These are phyloP conservation scores for Aspergillus cristatus DNA, from an alignment of 495 filamentous ascomycete species.

Conservation along the genomic window DNA sequence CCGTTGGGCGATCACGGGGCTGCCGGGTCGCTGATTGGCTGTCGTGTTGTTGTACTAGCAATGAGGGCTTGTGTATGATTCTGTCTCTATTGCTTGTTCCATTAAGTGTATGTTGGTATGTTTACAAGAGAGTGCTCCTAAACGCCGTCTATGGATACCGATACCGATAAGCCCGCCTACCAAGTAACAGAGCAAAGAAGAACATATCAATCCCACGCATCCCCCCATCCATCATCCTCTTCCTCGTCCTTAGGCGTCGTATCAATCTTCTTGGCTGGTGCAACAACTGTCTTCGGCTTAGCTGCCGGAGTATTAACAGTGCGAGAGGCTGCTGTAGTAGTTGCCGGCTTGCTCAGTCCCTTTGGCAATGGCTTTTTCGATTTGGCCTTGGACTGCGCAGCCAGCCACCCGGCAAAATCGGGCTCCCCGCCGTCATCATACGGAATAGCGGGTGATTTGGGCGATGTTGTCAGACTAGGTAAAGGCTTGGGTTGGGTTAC, in stretches of 20 bases:
- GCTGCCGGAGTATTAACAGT: constrained; percentile 28
- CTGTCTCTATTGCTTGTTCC: no score
- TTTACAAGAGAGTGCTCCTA: not conserved
- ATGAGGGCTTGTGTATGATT: no score
- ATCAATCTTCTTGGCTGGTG: constrained; percentile 37
- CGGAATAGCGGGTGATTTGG: constrained; percentile 30
- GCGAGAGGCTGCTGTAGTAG: constrained; percentile 16
- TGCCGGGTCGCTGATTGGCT: constrained; percentile 51
- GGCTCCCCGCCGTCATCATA: constrained; percentile 81
- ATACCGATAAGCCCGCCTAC: constrained; percentile 8
- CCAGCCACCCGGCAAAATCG: constrained; percentile 89
- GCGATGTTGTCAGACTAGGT: constrained; percentile 20
- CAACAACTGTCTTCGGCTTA: constrained; percentile 28
- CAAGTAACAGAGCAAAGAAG: not conserved
- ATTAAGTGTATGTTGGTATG: no score
- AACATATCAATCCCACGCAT: constrained; percentile 41
- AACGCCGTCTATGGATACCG: not conserved
- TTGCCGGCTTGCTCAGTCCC: constrained; percentile 52
- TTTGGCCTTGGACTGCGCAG: constrained; percentile 71
- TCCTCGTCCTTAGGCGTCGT: constrained; percentile 42
- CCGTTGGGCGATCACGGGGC: not conserved
- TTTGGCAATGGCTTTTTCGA: constrained; percentile 64
- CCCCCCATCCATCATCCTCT: constrained; percentile 46
- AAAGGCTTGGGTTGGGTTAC: constrained; percentile 27
- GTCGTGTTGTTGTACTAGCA: no score